These are phyloP conservation scores for Cyclocybe cylindracea DNA, from an alignment of 768 basidiomycete genomes.

Conservation along the genomic window DNA sequence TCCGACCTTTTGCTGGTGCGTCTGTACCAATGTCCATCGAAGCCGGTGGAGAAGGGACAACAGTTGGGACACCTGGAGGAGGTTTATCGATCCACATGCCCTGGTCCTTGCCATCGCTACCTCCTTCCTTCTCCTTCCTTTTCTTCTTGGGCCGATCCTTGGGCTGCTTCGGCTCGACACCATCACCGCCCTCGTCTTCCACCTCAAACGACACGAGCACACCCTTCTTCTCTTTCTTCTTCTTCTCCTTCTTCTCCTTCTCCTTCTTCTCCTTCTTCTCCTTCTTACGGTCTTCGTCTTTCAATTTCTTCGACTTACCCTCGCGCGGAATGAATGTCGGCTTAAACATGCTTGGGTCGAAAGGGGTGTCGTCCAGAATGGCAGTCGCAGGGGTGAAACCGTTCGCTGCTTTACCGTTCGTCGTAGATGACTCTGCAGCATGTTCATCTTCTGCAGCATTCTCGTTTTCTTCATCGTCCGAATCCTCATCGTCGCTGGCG, in stretches of 20 bases:
- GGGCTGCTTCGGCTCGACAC: slow-evolving; percentile 30
- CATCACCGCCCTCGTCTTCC: slow-evolving; percentile 60
- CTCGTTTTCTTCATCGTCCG: slow-evolving; percentile 60
- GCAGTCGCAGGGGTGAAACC: slow-evolving; percentile 15
- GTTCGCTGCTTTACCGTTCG: slow-evolving; percentile 11
- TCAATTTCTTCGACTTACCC: slow-evolving; percentile 43
- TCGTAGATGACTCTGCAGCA: slow-evolving; percentile 13
- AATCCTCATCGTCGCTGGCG: slow-evolving; percentile 90
- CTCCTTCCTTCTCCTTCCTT: slow-evolving; percentile 40
- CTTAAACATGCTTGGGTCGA: slow-evolving; percentile 77
- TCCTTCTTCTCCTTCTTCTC: slow-evolving; percentile 37
- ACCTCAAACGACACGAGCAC: slow-evolving; percentile 76
- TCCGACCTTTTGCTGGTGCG: slow-evolving; percentile 45
- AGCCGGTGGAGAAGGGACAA: slow-evolving; percentile 18
- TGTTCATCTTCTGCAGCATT: slow-evolving; percentile 27
- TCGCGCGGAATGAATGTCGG: slow-evolving; percentile 83
- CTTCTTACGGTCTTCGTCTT: slow-evolving; percentile 29
- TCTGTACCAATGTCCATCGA: slow-evolving; percentile 18
- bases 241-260: slow-evolving; percentile 52
- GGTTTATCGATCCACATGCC: slow-evolving; percentile 75
- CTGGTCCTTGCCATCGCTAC: slow-evolving; percentile 41
- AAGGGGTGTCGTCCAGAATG: slow-evolving; percentile 24
- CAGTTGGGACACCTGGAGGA: slow-evolving; percentile 36
- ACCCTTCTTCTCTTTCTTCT: slow-evolving; percentile 44
- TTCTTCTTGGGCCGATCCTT: slow-evolving; percentile 45